These are phyloP conservation scores for Pichia inconspicua DNA, from an alignment of 1,139 yeast genomes.

Conservation along the genomic window DNA sequence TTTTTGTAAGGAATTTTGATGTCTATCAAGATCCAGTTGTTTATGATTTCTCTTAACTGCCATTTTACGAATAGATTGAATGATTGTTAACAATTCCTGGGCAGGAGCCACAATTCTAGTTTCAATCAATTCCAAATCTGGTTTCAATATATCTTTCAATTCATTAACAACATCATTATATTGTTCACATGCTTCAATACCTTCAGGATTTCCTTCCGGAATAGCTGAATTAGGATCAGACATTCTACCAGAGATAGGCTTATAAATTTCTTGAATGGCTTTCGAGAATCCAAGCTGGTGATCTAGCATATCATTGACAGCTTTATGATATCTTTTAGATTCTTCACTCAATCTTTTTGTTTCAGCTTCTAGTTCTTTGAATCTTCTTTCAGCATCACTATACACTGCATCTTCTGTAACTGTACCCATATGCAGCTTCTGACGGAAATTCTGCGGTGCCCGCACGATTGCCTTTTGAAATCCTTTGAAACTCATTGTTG, in stretches of 20 bases:
- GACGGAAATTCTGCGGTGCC: constrained; percentile 75
- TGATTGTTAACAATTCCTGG: constrained; percentile 77
- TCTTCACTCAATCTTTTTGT: constrained; percentile 87
- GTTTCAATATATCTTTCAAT: constrained; percentile 75
- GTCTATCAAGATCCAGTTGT: constrained; percentile 89
- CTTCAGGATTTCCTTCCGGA: constrained; percentile 94
- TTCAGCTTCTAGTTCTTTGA: constrained; percentile 82
- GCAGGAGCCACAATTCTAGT: constrained; percentile 87
- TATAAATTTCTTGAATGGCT: constrained; percentile 91
- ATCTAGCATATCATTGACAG: constrained; percentile 88
- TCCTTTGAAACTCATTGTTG: constrained; percentile 84
- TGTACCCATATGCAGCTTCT: constrained; percentile 79
- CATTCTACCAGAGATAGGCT: constrained; percentile 88
- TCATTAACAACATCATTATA: constrained; percentile 83
- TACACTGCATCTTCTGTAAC: constrained; percentile 82
- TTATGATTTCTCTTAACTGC: constrained; percentile 92
- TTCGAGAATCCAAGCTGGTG: constrained; percentile 90
- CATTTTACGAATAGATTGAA: constrained; percentile 81
- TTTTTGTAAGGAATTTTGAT: constrained; percentile 58
- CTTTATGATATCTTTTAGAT: constrained; percentile 78
- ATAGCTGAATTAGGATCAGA: constrained; percentile 80
- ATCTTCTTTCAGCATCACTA: constrained; percentile 90
- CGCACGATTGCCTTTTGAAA: constrained; percentile 77
- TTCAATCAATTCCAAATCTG: constrained; percentile 89
- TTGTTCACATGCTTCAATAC: constrained; percentile 88